phyloP scores from a whole-genome alignment of 164 flowering plant species.

The Berberis thunbergii region DNA sequence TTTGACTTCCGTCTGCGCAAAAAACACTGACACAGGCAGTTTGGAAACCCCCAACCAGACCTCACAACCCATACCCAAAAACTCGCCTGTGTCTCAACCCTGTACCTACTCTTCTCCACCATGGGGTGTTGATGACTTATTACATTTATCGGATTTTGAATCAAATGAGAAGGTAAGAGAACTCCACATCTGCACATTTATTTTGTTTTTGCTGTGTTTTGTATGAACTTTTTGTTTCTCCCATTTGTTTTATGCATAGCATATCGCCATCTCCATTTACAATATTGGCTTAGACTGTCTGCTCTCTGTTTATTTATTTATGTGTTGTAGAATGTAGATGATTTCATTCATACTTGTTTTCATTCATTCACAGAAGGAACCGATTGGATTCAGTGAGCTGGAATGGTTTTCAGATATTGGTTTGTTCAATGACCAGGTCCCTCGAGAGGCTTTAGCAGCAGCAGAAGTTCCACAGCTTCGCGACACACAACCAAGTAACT shows the following conservation, averaged over 20 bases:
- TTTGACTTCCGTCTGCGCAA: conserved; percentile 38
- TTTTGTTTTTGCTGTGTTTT: neutral
- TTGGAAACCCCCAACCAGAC: conserved; percentile 53
- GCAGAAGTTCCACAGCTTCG: conserved; percentile 89
- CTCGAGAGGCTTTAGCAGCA: conserved; percentile 48
- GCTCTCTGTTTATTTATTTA: neutral
- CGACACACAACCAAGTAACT: conserved; percentile 23
- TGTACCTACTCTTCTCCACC: conserved; percentile 31
- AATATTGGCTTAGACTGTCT: neutral
- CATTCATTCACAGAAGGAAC: conserved; percentile 41
- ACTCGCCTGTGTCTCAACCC: conserved; percentile 26
- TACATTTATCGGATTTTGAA: conserved; percentile 59
- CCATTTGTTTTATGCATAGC: neutral
- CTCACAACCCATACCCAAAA: conserved; percentile 19
- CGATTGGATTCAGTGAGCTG: conserved; percentile 57
- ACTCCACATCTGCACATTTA: neutral
- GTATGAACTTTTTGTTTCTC: neutral
- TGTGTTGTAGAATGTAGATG: too few relatives aligned
- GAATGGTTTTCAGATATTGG: conserved; percentile 71
- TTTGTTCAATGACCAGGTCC: conserved; percentile 49
- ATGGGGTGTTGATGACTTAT: conserved; percentile 80
- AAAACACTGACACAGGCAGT: conserved; percentile 22
- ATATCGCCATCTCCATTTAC: neutral
- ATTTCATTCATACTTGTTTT: neutral
- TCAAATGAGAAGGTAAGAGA: conserved; percentile 56